Percentiles rank a stretch among this genome's conserved stretches.
phyloP scores from a whole-genome alignment of 768 basidiomycete species.

The Kwoniella mangroviensis region DNA sequence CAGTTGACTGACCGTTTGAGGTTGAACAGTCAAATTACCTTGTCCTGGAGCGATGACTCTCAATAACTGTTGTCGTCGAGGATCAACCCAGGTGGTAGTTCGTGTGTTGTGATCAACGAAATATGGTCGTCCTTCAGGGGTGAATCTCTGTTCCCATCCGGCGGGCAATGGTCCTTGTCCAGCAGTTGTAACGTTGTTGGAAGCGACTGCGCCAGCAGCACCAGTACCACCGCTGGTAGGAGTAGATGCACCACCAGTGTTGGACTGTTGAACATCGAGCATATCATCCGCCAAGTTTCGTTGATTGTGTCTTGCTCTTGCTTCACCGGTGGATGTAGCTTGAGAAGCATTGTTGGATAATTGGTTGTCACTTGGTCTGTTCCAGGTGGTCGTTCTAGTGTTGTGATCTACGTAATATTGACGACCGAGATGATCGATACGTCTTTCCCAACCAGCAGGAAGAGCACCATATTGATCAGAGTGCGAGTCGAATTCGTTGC shows the following conservation, averaged over 20 bases:
- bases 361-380: slow-evolving; percentile 79
- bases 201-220: slow-evolving; percentile 42
- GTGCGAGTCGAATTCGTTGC: slow-evolving; percentile 76
- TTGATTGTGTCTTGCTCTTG: slow-evolving; percentile 57
- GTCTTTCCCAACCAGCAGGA: slow-evolving; percentile 92
- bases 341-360: slow-evolving; percentile 69
- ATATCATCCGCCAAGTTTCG: slow-evolving; percentile 59
- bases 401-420: slow-evolving; percentile 99
- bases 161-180: slow-evolving; percentile 88
- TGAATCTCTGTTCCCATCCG: slow-evolving; percentile 99
- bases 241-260: slow-evolving; percentile 36
- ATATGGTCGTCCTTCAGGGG: slow-evolving; percentile 96
- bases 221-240: slow-evolving; percentile 42
- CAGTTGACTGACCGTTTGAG: slow-evolving; percentile 93
- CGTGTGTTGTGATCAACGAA: slow-evolving; percentile 99
- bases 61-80: slow-evolving; percentile 92
- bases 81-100: slow-evolving; percentile 99
- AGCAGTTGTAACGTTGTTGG: slow-evolving; percentile 64
- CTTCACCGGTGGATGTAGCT: slow-evolving; percentile 54
- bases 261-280: slow-evolving; percentile 48
- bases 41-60: slow-evolving; percentile 95
- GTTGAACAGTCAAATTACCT: slow-evolving; percentile 80
- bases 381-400: slow-evolving; percentile 96
- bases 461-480: slow-evolving; percentile 92
- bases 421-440: slow-evolving; percentile 91